Evolutionary conservation across 768 basidiomycete genomes (phyloP).

Genomic region (Boletus pseudopeckii): DNA sequence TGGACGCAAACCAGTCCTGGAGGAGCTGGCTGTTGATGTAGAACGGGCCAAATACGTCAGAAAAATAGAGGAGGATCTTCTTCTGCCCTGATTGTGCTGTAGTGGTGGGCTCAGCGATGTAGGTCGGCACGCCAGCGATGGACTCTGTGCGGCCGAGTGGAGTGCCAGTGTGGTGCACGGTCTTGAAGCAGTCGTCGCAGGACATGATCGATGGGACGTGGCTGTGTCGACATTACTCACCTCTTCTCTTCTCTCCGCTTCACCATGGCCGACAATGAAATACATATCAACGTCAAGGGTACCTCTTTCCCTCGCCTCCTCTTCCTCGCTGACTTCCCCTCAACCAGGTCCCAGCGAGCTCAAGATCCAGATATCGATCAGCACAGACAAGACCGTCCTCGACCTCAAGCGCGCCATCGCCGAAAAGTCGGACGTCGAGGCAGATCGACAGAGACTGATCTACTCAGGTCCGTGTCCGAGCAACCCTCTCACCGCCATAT

Average conservation of each 20-base stretch:
- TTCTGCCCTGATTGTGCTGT: conserved; percentile 17
- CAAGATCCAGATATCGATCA: conserved; percentile 85
- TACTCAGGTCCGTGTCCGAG: conserved; percentile 66
- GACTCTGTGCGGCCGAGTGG: conserved; percentile 37
- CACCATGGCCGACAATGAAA: conserved; percentile 57
- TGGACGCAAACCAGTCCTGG: conserved; percentile 61
- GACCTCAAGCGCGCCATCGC: conserved; percentile 93
- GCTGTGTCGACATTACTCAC: conserved; percentile 7
- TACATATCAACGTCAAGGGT: conserved; percentile 73
- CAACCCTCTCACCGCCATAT: neutral
- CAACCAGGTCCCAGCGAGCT: conserved; percentile 79
- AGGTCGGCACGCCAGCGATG: conserved; percentile 45
- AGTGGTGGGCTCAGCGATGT: conserved; percentile 46
- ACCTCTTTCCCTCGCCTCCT: neutral
- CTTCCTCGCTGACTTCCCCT: neutral
- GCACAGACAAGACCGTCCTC: conserved; percentile 76
- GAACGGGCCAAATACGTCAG: conserved; percentile 60
- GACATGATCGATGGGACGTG: conserved; percentile 29
- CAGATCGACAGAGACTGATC: conserved; percentile 86
- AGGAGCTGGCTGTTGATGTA: conserved; percentile 56
- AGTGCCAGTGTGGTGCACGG: conserved; percentile 50
- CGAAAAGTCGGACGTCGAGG: conserved; percentile 77
- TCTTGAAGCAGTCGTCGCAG: conserved; percentile 51
- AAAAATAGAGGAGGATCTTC: conserved; percentile 53
- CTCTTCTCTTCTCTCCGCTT: conserved; percentile 11